A percentile compares a stretch with the other conserved stretches of the same genome.
These are phyloP conservation scores for Penicillium sp. DNA, from an alignment of 2,329 filamentous ascomycete species.

Conservation along the genomic window DNA sequence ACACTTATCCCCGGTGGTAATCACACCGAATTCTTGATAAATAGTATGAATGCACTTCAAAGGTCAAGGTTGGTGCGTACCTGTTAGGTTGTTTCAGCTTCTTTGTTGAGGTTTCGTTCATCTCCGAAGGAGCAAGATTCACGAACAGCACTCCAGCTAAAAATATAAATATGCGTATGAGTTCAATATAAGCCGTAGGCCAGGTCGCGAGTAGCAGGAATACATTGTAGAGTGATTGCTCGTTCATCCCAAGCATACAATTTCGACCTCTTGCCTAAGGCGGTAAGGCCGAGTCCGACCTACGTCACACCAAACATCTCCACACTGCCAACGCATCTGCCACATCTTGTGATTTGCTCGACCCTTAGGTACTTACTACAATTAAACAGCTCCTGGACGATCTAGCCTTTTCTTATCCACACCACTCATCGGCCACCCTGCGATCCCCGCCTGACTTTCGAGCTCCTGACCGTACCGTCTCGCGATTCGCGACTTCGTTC, in stretches of 20 bases:
- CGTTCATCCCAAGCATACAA: neutral
- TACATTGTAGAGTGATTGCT: neutral
- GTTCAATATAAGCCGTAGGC: neutral
- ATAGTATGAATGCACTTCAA: neutral
- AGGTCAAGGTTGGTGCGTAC: neutral
- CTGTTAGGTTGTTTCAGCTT: neutral
- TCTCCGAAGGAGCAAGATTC: too few species aligned
- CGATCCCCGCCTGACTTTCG: neutral
- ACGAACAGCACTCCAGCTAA: neutral
- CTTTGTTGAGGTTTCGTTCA: constrained; percentile 1
- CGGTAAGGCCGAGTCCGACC: constrained; percentile 1
- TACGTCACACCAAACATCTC: constrained; percentile 11
- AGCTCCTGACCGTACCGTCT: constrained; percentile 4
- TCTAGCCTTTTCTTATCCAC: neutral
- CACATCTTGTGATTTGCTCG: neutral
- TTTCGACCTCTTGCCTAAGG: neutral
- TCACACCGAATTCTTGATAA: neutral
- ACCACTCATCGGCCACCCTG: neutral
- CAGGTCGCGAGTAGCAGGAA: neutral
- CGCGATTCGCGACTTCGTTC: neutral
- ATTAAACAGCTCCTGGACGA: neutral
- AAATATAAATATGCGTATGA: neutral
- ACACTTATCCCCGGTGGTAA: neutral
- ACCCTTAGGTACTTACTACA: neutral
- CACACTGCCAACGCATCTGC: constrained; percentile 12